Evolutionary conservation across 495 filamentous ascomycete genomes (phyloP).

Genomic region (Penicillium parvum): DNA sequence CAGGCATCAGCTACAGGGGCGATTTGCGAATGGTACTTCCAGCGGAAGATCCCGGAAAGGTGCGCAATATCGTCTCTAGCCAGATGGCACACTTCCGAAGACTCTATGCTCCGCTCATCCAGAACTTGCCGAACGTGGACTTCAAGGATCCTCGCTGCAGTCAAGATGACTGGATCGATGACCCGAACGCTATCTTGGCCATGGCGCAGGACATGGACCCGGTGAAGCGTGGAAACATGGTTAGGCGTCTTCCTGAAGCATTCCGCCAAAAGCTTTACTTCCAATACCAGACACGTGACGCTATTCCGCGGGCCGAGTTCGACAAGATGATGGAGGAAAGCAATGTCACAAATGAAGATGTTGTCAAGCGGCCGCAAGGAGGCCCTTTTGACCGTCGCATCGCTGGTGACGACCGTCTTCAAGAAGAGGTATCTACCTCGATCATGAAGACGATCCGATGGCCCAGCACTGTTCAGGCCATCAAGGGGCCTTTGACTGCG

Average conservation of each 20-base stretch:
- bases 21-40: slow-evolving; percentile 88
- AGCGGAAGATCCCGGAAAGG: slow-evolving; percentile 88
- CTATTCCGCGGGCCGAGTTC: slow-evolving; percentile 79
- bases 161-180: slow-evolving; percentile 59
- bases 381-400: slow-evolving; percentile 83
- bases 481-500: slow-evolving; percentile 76
- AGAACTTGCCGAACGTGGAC: slow-evolving; percentile 79
- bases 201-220: slow-evolving; percentile 90
- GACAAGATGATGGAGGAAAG: slow-evolving; percentile 75
- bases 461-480: slow-evolving; percentile 79
- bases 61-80: slow-evolving; percentile 85
- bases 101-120: slow-evolving; percentile 83
- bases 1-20: slow-evolving; percentile 87
- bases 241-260: slow-evolving; percentile 78
- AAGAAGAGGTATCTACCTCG: slow-evolving; percentile 60
- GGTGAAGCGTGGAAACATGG: slow-evolving; percentile 87
- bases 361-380: slow-evolving; percentile 69
- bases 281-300: slow-evolving; percentile 84
- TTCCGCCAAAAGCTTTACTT: slow-evolving; percentile 91
- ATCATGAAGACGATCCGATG: slow-evolving; percentile 85
- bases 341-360: slow-evolving; percentile 56
- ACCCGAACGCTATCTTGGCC: slow-evolving; percentile 53
- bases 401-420: slow-evolving; percentile 63
- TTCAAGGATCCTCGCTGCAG: slow-evolving; percentile 68
- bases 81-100: slow-evolving; percentile 89